A percentile compares a stretch with the other conserved stretches of the same genome.
These are phyloP conservation scores for Colletotrichum echinochloae DNA, from an alignment of 2,329 filamentous ascomycete genomes.

Conservation along the genomic window DNA sequence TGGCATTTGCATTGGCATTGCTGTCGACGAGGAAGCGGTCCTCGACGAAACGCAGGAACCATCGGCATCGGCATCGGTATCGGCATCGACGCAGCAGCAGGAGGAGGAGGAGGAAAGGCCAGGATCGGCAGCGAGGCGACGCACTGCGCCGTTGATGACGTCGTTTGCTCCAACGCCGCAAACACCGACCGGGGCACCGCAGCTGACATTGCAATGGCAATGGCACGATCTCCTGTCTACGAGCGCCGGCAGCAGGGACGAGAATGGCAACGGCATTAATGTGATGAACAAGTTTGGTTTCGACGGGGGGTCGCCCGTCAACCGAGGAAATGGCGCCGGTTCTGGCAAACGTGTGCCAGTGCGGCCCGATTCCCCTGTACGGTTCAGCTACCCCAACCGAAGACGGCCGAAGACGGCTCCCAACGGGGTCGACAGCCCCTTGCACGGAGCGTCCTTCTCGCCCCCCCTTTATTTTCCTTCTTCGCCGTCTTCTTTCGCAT, in stretches of 20 bases:
- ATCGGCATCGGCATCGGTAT: not conserved
- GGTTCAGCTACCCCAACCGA: conserved; percentile 39
- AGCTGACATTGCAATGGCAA: conserved; percentile 23
- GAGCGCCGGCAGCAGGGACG: not conserved
- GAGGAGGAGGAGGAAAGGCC: conserved; percentile 13
- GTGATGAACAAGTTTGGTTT: not conserved
- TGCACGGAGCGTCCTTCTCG: conserved; percentile 28
- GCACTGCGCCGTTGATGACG: conserved; percentile 28
- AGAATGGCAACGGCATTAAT: not conserved
- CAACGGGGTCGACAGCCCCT: conserved; percentile 31
- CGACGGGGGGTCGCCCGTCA: conserved; percentile 16
- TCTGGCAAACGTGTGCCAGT: conserved; percentile 6
- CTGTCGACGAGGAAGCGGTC: conserved; percentile 26
- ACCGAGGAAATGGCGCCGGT: not conserved
- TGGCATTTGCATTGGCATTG: conserved; percentile 33
- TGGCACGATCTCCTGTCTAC: conserved; percentile 18
- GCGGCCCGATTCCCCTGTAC: conserved; percentile 32
- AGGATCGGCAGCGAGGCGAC: conserved; percentile 22
- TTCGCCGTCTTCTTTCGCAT: conserved; percentile 8
- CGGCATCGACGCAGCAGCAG: conserved; percentile 4
- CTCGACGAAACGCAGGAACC: not conserved
- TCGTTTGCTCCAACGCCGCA: conserved; percentile 16
- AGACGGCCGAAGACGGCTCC: conserved; percentile 35
- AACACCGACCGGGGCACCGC: conserved; percentile 26
- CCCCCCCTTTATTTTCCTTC: conserved; percentile 18